Percentiles rank a stretch among this genome's conserved stretches.
These are phyloP conservation scores for Globisporangium carolinianum DNA, from an alignment of 352 stramenopile species.

Conservation along the genomic window DNA sequence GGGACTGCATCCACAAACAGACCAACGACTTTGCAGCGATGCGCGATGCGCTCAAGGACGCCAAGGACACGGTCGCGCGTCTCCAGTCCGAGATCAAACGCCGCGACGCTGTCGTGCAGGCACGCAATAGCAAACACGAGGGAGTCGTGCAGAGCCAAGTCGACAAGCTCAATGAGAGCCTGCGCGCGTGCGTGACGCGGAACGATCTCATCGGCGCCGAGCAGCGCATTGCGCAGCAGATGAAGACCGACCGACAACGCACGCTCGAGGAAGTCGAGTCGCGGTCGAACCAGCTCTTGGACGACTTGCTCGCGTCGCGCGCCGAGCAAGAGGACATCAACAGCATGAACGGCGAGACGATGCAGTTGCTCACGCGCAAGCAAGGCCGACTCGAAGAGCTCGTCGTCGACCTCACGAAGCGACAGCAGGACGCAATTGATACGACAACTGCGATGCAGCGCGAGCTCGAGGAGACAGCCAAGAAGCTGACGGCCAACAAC, in stretches of 20 bases:
- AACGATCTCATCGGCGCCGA: slow-evolving; percentile 75
- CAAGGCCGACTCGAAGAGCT: slow-evolving; percentile 48
- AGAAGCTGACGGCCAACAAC: slow-evolving; percentile 37
- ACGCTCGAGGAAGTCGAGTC: slow-evolving; percentile 57
- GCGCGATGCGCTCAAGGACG: slow-evolving; percentile 56
- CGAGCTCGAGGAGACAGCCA: slow-evolving; percentile 47
- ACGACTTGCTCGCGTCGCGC: slow-evolving; percentile 48
- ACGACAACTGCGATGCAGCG: slow-evolving; percentile 30
- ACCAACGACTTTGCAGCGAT: slow-evolving; percentile 65
- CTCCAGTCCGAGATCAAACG: slow-evolving; percentile 81
- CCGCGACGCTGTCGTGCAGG: slow-evolving; percentile 68
- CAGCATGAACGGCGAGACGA: slow-evolving; percentile 58
- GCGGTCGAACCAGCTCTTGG: slow-evolving; percentile 57
- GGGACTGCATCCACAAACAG: slow-evolving; percentile 73
- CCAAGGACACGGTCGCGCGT: slow-evolving; percentile 61
- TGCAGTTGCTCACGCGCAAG: slow-evolving; percentile 46
- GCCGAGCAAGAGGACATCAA: slow-evolving; percentile 83
- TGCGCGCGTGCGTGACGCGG: slow-evolving; percentile 64
- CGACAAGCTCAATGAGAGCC: slow-evolving; percentile 71
- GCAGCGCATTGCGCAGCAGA: slow-evolving; percentile 67
- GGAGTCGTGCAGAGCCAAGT: slow-evolving; percentile 58
- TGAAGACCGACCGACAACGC: slow-evolving; percentile 51
- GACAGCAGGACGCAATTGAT: slow-evolving; percentile 32
- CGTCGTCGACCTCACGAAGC: slow-evolving; percentile 44
- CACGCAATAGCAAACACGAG: slow-evolving; percentile 74